A percentile compares a stretch with the other conserved stretches of the same genome.
These are phyloP conservation scores for Nitzschia sp. DNA, from an alignment of 108 stramenopile genomes.

Conservation along the genomic window DNA sequence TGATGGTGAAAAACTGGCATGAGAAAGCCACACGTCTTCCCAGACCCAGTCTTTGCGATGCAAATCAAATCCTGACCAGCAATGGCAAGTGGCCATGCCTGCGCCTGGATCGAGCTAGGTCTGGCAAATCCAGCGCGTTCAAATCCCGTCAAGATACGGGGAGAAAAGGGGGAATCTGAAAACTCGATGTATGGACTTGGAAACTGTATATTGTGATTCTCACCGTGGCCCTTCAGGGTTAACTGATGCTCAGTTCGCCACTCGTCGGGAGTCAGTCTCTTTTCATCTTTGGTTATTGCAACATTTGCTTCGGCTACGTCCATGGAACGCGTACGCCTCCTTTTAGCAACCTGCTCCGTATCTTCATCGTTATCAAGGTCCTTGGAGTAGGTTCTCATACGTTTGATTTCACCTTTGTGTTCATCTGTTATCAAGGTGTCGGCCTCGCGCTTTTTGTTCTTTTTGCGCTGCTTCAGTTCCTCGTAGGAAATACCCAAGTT, in stretches of 20 bases:
- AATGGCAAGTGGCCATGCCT: conserved; percentile 93
- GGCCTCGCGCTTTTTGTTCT: conserved; percentile 59
- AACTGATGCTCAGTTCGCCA: conserved; percentile 81
- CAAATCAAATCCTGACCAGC: conserved; percentile 92
- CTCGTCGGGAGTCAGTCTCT: conserved; percentile 63
- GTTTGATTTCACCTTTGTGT: conserved; percentile 70
- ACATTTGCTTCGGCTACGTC: conserved; percentile 72
- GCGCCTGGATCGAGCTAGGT: conserved; percentile 87
- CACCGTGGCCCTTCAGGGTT: conserved; percentile 69
- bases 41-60: conserved; percentile 98
- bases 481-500: conserved; percentile 73
- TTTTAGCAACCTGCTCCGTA: conserved; percentile 26
- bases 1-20: conserved; percentile 90
- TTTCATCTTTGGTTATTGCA: conserved; percentile 41
- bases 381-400: conserved; percentile 78
- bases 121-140: conserved; percentile 77
- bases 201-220: conserved; percentile 30
- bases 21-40: conserved; percentile 96
- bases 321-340: conserved; percentile 83
- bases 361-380: conserved; percentile 47
- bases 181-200: conserved; percentile 79
- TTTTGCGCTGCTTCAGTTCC: conserved; percentile 57
- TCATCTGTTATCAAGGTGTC: conserved; percentile 51
- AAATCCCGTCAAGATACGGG: conserved; percentile 63
- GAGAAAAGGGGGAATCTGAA: conserved; percentile 74